Evolutionary conservation across 495 filamentous ascomycete genomes (phyloP).

Genomic region (Penicillium bovifimosum): DNA sequence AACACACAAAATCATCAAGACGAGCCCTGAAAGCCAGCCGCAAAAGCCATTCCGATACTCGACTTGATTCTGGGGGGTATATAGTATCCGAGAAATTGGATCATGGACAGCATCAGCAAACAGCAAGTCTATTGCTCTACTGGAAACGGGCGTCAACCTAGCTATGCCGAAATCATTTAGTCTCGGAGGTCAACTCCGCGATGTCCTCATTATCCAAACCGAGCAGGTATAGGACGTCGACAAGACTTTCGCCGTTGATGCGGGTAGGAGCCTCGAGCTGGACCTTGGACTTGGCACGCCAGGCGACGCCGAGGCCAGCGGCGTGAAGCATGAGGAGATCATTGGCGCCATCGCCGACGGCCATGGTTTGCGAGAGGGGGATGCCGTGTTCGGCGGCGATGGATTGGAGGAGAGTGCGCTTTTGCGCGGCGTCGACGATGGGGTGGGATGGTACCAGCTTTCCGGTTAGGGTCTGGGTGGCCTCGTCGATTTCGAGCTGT

Average conservation of each 20-base stretch:
- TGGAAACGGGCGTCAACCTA: not conserved
- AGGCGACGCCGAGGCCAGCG: conserved; percentile 86
- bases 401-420: conserved; percentile 66
- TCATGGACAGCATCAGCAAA: not conserved
- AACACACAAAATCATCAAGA: not conserved
- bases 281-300: conserved; percentile 88
- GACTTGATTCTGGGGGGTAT: not conserved
- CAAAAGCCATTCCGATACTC: not conserved
- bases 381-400: conserved; percentile 72
- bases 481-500: conserved; percentile 61
- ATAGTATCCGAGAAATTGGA: not conserved
- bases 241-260: conserved; percentile 71
- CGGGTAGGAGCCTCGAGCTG: conserved; percentile 79
- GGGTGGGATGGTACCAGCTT: conserved; percentile 59
- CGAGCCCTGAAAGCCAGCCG: not conserved
- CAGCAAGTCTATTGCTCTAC: not conserved
- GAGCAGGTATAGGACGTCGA: conserved; percentile 79
- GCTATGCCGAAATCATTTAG: conserved; percentile 9
- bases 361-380: conserved; percentile 67
- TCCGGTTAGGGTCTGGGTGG: conserved; percentile 68
- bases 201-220: conserved; percentile 68
- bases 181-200: conserved; percentile 36
- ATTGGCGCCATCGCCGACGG: conserved; percentile 92
- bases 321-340: conserved; percentile 87
- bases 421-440: conserved; percentile 79